Evolutionary conservation across 148 eudicot genomes (phyloP).

Genomic region (Dysphania ambrosioides): DNA sequence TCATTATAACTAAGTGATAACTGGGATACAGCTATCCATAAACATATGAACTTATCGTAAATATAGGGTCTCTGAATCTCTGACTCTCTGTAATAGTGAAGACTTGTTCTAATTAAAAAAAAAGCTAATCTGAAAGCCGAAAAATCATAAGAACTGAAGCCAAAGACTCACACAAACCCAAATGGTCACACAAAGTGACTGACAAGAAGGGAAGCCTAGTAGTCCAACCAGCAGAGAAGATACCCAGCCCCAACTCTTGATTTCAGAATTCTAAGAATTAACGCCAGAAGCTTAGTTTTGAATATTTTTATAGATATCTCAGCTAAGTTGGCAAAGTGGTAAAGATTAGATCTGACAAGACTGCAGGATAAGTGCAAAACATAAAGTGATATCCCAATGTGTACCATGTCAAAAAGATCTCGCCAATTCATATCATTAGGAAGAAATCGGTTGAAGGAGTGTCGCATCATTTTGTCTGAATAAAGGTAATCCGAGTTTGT

Average conservation of each 20-base stretch:
- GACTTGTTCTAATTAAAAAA: too few species aligned
- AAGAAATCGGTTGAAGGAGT: slow-evolving; percentile 89
- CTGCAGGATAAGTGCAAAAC: background rate
- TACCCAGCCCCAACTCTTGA: background rate
- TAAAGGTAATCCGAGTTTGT: slow-evolving; percentile 92
- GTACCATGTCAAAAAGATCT: slow-evolving; percentile 95
- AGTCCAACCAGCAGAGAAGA: background rate
- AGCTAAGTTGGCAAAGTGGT: too few species aligned
- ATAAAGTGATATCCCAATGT: slow-evolving; percentile 5
- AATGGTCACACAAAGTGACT: too few species aligned
- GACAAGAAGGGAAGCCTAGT: background rate
- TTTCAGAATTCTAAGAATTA: background rate
- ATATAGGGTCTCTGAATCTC: too few species aligned
- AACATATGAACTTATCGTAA: too few species aligned
- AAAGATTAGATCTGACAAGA: too few species aligned
- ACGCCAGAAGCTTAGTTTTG: background rate
- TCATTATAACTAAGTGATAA: too few species aligned
- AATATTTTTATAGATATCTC: too few species aligned
- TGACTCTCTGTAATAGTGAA: too few species aligned
- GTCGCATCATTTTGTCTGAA: slow-evolving; percentile 93
- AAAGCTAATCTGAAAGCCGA: background rate
- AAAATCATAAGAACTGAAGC: background rate
- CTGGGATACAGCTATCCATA: too few species aligned
- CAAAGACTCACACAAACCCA: background rate
- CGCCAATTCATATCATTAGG: slow-evolving; percentile 94